These are phyloP conservation scores for Gossypium turneri DNA, from an alignment of 345 rosid species.

Conservation along the genomic window DNA sequence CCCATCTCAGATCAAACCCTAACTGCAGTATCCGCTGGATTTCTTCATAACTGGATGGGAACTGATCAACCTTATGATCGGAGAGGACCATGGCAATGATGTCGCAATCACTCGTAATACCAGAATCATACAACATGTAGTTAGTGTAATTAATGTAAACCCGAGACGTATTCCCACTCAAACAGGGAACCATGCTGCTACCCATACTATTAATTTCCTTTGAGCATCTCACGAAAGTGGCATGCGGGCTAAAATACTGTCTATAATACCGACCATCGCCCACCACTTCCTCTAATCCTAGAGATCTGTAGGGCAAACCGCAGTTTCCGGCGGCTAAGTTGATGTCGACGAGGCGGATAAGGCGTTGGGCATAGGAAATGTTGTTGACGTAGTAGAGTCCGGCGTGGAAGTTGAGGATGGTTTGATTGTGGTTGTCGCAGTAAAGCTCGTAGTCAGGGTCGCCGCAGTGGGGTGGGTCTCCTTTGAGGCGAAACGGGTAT, in stretches of 20 bases:
- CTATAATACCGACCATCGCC: constrained; percentile 21
- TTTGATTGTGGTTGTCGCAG: neutral
- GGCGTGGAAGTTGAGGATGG: neutral
- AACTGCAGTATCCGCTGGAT: constrained; percentile 24
- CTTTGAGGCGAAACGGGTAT: neutral
- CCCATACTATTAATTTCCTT: neutral
- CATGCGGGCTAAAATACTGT: neutral
- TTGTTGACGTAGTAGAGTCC: constrained; percentile 26
- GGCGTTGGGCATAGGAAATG: constrained; percentile 18
- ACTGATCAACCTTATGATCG: neutral
- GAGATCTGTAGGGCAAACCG: constrained; percentile 23
- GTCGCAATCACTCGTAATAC: neutral
- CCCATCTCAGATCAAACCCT: constrained; percentile 43
- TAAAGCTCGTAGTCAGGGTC: constrained; percentile 7
- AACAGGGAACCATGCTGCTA: neutral
- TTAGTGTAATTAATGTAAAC: neutral
- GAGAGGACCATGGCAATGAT: neutral
- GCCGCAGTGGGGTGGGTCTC: neutral
- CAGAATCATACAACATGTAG: neutral
- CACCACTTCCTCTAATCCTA: constrained; percentile 11
- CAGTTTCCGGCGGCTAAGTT: constrained; percentile 29
- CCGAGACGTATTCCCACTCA: constrained; percentile 1
- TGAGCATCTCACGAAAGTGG: constrained; percentile 4
- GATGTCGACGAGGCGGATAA: constrained; percentile 30
- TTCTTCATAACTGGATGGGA: constrained; percentile 12